Conservation (phyloP, 2,329 filamentous ascomycete genomes). For the Chaetomium globosum region DNA sequence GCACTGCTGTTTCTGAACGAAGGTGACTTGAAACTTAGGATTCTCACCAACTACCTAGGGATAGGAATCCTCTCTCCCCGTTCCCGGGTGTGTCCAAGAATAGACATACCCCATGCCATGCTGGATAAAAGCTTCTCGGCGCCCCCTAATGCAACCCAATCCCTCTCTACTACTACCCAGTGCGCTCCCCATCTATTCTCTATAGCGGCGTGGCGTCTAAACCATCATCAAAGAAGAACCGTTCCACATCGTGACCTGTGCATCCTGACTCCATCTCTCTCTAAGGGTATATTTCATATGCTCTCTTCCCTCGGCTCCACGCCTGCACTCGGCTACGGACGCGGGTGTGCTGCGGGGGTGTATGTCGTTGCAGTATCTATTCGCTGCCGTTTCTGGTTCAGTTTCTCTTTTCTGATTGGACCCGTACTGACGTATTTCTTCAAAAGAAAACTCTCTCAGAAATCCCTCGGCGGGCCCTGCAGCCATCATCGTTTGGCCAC, state of each 20-base stretch:
- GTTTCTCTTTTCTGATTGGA: background rate
- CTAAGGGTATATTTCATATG: conserved; percentile 1
- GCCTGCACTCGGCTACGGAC: background rate
- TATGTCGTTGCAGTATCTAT: background rate
- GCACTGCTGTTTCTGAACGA: background rate
- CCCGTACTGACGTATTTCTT: background rate
- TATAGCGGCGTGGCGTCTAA: background rate
- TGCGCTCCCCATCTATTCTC: conserved; percentile 8
- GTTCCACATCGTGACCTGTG: background rate
- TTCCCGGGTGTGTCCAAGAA: conserved; percentile 5
- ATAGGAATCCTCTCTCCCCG: too few species aligned
- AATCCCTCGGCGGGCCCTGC: background rate
- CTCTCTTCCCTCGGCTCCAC: background rate
- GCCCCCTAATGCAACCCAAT: background rate
- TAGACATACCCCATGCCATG: background rate
- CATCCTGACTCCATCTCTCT: background rate
- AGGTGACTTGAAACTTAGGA: background rate
- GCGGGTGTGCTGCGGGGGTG: too few species aligned
- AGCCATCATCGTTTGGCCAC: background rate
- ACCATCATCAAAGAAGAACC: background rate
- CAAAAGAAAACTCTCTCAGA: too few species aligned
- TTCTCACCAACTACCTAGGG: background rate
- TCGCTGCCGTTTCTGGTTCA: background rate
- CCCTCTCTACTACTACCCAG: background rate
- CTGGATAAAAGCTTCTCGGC: background rate